A percentile compares a stretch with the other conserved stretches of the same genome.
Evolutionary conservation across 352 stramenopile species (phyloP).

Genomic region (Lagenidium giganteum): DNA sequence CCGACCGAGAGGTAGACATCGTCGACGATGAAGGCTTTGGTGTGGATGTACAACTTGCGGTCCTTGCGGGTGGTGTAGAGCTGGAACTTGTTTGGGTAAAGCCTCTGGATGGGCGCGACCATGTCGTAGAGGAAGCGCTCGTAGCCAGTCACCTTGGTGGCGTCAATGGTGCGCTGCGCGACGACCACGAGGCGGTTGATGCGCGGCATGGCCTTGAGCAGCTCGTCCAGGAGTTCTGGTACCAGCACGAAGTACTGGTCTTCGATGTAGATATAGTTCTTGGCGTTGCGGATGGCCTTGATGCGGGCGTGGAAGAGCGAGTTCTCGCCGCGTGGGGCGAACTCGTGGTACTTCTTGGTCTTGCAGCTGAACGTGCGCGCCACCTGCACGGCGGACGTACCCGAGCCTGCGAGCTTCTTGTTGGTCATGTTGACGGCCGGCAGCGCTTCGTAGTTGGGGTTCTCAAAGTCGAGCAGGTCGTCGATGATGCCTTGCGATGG

Average conservation of each 20-base stretch:
- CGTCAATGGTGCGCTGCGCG: conserved; percentile 5
- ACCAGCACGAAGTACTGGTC: conserved; percentile 64
- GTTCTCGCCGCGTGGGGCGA: conserved; percentile 42
- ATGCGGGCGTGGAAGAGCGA: conserved; percentile 41
- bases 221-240: conserved; percentile 28
- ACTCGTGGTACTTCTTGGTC: conserved; percentile 40
- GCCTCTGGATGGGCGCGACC: conserved; percentile 10
- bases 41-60: conserved; percentile 16
- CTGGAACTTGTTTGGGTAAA: conserved; percentile 18
- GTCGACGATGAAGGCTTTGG: conserved; percentile 18
- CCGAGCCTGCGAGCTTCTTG: conserved; percentile 26
- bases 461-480: conserved; percentile 38
- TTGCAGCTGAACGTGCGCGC: conserved; percentile 54
- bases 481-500: conserved; percentile 23
- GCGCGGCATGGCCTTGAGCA: conserved; percentile 30
- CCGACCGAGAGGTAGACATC: conserved; percentile 24
- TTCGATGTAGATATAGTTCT: conserved; percentile 67
- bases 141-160: conserved; percentile 14
- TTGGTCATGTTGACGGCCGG: conserved; percentile 38
- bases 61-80: conserved; percentile 11
- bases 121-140: conserved; percentile 53
- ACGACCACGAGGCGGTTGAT: conserved; percentile 17
- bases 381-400: conserved; percentile 38
- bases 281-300: conserved; percentile 45
- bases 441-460: conserved; percentile 15